Percentiles rank a stretch among this genome's conserved stretches.
Evolutionary conservation across 2,329 filamentous ascomycete genomes (phyloP).

Genomic region (Colletotrichum tamarilloi): DNA sequence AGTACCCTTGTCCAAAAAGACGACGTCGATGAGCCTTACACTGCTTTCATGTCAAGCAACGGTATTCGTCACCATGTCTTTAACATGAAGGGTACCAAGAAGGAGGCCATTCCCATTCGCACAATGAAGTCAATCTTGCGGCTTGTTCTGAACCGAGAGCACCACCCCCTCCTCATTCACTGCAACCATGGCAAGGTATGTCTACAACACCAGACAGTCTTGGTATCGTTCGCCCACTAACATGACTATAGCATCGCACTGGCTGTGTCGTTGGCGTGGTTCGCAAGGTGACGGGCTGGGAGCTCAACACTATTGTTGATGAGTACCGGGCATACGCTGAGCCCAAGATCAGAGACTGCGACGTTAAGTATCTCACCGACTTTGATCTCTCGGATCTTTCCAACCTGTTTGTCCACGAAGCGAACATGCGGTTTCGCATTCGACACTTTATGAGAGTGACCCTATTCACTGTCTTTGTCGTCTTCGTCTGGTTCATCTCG

Average conservation of each 20-base stretch:
- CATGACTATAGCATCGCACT: constrained; percentile 75
- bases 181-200: constrained; percentile 89
- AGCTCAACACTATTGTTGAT: constrained; percentile 68
- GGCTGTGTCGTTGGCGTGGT: constrained; percentile 88
- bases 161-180: constrained; percentile 87
- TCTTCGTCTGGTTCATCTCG: constrained; percentile 56
- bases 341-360: constrained; percentile 69
- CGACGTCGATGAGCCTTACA: constrained; percentile 61
- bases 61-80: constrained; percentile 80
- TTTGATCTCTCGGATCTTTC: constrained; percentile 57
- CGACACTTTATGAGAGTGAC: constrained; percentile 55
- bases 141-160: constrained; percentile 76
- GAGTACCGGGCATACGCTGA: constrained; percentile 79
- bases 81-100: constrained; percentile 89
- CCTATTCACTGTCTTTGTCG: constrained; percentile 54
- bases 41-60: constrained; percentile 72
- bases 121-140: constrained; percentile 79
- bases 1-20: constrained; percentile 75
- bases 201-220: background rate
- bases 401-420: constrained; percentile 47
- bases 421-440: constrained; percentile 40
- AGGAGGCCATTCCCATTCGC: constrained; percentile 72
- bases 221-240: constrained; percentile 12
- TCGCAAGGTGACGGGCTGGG: constrained; percentile 78
- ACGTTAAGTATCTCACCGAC: constrained; percentile 66